phyloP scores from a whole-genome alignment of 805 yeast species.

The Wickerhamiella occidentalis region DNA sequence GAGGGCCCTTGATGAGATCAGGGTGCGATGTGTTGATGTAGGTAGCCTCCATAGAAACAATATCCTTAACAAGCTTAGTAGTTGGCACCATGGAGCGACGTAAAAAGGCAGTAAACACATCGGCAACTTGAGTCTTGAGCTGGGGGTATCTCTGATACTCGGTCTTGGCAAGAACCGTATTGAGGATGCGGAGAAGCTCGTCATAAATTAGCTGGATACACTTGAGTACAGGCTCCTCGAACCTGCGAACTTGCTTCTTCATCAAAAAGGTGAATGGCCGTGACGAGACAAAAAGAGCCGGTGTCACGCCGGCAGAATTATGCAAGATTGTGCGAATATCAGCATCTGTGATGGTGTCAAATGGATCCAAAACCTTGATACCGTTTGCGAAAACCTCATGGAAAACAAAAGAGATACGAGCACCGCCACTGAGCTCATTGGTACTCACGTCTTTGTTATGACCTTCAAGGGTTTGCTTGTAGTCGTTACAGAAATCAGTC shows the following conservation, averaged over 20 bases:
- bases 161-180: conserved; percentile 71
- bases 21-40: conserved; percentile 98
- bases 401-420: conserved; percentile 93
- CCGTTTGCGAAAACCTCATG: conserved; percentile 95
- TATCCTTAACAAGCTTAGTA: conserved; percentile 68
- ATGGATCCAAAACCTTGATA: conserved; percentile 82
- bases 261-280: conserved; percentile 93
- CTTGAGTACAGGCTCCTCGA: conserved; percentile 84
- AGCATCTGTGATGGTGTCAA: conserved; percentile 86
- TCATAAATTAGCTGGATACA: conserved; percentile 88
- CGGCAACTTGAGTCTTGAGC: conserved; percentile 77
- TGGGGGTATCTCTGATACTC: conserved; percentile 82
- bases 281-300: conserved; percentile 91
- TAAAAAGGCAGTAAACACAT: conserved; percentile 66
- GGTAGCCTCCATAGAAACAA: conserved; percentile 75
- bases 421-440: conserved; percentile 92
- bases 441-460: conserved; percentile 82
- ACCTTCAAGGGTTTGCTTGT: conserved; percentile 83
- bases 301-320: conserved; percentile 92
- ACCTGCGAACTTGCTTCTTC: conserved; percentile 81
- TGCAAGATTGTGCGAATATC: conserved; percentile 96
- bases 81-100: conserved; percentile 77
- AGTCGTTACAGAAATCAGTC: conserved; percentile 89
- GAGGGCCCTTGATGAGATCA: conserved; percentile 84
- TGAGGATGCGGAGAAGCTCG: conserved; percentile 81